Conservation (phyloP, 805 yeast genomes). For the Helenozyma baotianmanensis region DNA sequence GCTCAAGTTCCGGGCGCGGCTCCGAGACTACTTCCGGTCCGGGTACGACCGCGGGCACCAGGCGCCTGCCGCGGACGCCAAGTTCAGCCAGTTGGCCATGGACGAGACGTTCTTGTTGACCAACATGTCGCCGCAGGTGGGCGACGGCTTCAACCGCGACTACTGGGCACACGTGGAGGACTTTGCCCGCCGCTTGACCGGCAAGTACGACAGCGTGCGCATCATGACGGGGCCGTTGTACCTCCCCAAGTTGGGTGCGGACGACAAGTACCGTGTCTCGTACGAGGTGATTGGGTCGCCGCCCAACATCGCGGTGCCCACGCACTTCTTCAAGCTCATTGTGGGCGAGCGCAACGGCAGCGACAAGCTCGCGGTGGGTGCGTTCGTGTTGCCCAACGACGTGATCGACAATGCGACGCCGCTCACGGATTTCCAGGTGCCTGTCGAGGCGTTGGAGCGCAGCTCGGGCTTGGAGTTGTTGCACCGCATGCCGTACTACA, state of each 20-base stretch:
- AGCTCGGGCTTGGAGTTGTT: constrained; percentile 81
- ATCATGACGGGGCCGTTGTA: constrained; percentile 92
- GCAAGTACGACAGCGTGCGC: constrained; percentile 69
- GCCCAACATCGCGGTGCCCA: constrained; percentile 94
- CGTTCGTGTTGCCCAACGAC: constrained; percentile 92
- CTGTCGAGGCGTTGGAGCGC: constrained; percentile 83
- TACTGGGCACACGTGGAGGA: constrained; percentile 96
- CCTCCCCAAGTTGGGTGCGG: constrained; percentile 72
- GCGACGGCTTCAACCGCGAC: constrained; percentile 95
- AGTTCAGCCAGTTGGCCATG: constrained; percentile 87
- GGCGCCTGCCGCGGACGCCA: constrained; percentile 98
- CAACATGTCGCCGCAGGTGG: constrained; percentile 95
- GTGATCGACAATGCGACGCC: constrained; percentile 67
- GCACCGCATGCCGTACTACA: constrained; percentile 55
- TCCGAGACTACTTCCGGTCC: constrained; percentile 85
- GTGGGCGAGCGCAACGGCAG: constrained; percentile 64
- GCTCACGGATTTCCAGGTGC: constrained; percentile 74
- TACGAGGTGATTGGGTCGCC: constrained; percentile 97
- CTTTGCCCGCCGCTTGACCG: constrained; percentile 74
- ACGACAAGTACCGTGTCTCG: constrained; percentile 78
- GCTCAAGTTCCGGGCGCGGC: constrained; percentile 61
- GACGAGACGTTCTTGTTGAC: constrained; percentile 87
- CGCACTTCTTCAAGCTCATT: constrained; percentile 88
- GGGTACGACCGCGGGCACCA: constrained; percentile 97
- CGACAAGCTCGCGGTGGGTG: constrained; percentile 67